Conservation (phyloP, 2,329 filamentous ascomycete genomes). For the Pseudocercospora macadamiae region DNA sequence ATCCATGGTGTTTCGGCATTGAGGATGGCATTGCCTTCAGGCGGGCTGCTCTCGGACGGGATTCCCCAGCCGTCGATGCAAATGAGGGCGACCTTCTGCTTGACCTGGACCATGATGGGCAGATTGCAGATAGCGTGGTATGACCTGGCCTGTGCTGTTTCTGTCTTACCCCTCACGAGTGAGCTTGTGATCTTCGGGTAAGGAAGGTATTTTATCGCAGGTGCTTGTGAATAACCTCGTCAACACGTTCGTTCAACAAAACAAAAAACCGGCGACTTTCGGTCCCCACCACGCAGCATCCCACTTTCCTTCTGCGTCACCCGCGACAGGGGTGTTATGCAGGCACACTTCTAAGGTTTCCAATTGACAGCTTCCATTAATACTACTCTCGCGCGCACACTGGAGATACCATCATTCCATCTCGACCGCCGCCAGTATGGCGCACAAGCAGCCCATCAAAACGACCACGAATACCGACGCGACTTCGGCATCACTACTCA, state of each 20-base stretch:
- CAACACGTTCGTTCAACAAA: too few species aligned
- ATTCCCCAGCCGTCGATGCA: constrained; percentile 99
- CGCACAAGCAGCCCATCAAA: constrained; percentile 26
- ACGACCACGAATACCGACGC: constrained; percentile 26
- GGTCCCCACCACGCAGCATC: constrained; percentile 2
- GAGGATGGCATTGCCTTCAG: constrained; percentile 83
- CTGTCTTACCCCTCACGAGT: constrained; percentile 2
- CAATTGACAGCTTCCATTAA: too few species aligned
- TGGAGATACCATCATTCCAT: too few species aligned
- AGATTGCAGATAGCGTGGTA: background rate
- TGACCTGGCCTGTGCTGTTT: too few species aligned
- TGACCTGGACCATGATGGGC: constrained; percentile 62
- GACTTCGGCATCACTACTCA: constrained; percentile 34
- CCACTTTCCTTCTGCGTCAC: constrained; percentile 4
- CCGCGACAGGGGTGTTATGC: background rate
- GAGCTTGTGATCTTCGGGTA: background rate
- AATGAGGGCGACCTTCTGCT: constrained; percentile 75
- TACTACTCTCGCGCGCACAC: too few species aligned
- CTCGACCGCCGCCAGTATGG: too few species aligned
- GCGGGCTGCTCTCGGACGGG: constrained; percentile 75
- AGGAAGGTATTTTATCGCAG: background rate
- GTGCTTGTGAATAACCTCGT: too few species aligned
- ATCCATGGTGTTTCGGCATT: constrained; percentile 91
- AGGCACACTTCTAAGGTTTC: background rate
- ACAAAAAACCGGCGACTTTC: constrained; percentile 6